Evolutionary conservation across 768 basidiomycete genomes (phyloP).

Genomic region (Hericium coralloides): DNA sequence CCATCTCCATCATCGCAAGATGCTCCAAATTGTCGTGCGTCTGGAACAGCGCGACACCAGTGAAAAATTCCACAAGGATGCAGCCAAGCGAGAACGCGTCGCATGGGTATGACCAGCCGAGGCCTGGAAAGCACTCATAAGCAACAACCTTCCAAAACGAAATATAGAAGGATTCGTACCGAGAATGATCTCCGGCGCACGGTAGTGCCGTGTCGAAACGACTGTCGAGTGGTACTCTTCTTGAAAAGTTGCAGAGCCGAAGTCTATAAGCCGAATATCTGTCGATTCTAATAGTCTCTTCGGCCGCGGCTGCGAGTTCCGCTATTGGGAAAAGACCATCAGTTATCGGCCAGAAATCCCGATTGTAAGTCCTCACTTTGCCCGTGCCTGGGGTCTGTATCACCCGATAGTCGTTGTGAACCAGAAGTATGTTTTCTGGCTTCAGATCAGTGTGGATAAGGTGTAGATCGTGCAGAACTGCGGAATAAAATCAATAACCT

Average conservation of each 20-base stretch:
- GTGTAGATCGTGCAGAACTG: slow-evolving; percentile 86
- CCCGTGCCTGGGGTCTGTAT: slow-evolving; percentile 52
- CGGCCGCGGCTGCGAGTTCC: slow-evolving; percentile 52
- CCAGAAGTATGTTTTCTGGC: slow-evolving; percentile 96
- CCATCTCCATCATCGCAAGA: slow-evolving; percentile 99
- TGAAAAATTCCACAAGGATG: slow-evolving; percentile 97
- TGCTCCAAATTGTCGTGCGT: slow-evolving; percentile 99
- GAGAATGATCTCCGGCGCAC: slow-evolving; percentile 97
- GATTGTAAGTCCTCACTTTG: slow-evolving; percentile 39
- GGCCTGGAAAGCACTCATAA: slow-evolving; percentile 39
- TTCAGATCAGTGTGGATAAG: slow-evolving; percentile 98
- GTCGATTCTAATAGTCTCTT: slow-evolving; percentile 81
- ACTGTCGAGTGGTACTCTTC: slow-evolving; percentile 98
- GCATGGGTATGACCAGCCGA: slow-evolving; percentile 98
- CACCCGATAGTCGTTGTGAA: slow-evolving; percentile 68
- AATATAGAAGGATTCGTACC: slow-evolving; percentile 39
- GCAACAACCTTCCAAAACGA: background rate
- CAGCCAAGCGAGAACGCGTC: slow-evolving; percentile 98
- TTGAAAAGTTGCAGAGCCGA: slow-evolving; percentile 97
- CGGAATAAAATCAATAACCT: slow-evolving; percentile 1
- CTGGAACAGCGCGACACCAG: slow-evolving; percentile 96
- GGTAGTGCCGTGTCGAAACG: slow-evolving; percentile 95
- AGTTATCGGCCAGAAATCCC: slow-evolving; percentile 3
- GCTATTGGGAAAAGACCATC: slow-evolving; percentile 30
- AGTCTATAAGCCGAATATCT: slow-evolving; percentile 94